Conservation (phyloP, 495 filamentous ascomycete species). For the Tuber microsphaerosporum region DNA sequence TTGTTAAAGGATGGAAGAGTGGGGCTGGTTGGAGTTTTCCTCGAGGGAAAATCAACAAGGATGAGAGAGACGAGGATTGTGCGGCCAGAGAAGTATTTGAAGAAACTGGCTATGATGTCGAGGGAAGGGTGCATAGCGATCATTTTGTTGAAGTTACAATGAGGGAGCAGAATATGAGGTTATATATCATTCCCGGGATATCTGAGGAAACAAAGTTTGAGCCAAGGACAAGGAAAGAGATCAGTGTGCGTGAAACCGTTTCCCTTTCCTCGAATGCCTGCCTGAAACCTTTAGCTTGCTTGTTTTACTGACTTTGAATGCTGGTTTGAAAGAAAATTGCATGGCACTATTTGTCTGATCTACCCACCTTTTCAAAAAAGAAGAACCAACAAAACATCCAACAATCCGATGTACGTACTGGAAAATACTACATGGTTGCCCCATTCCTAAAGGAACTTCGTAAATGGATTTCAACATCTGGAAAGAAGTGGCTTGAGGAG, state of each 20-base stretch:
- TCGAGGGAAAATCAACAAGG: slow-evolving; percentile 92
- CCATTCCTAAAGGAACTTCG: slow-evolving; percentile 80
- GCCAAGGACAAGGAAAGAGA: slow-evolving; percentile 88
- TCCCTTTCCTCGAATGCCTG: neutral
- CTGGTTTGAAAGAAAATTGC: slow-evolving; percentile 56
- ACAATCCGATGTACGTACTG: slow-evolving; percentile 52
- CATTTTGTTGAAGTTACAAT: slow-evolving; percentile 75
- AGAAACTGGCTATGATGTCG: slow-evolving; percentile 86
- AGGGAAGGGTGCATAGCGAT: slow-evolving; percentile 62
- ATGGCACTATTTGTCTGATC: slow-evolving; percentile 82
- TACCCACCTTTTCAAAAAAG: slow-evolving; percentile 71
- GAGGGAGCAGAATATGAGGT: slow-evolving; percentile 81
- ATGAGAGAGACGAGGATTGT: slow-evolving; percentile 85
- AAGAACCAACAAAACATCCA: slow-evolving; percentile 53
- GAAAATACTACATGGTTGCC: slow-evolving; percentile 96
- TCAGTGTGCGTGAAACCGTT: slow-evolving; percentile 52
- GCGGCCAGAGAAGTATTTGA: slow-evolving; percentile 90
- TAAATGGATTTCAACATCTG: slow-evolving; percentile 79
- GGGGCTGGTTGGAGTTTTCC: slow-evolving; percentile 94
- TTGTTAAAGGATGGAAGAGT: slow-evolving; percentile 98
- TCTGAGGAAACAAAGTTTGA: slow-evolving; percentile 79
- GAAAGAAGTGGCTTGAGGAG: slow-evolving; percentile 57
- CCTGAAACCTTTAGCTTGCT: slow-evolving; percentile 9
- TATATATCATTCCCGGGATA: slow-evolving; percentile 84
- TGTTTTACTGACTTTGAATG: slow-evolving; percentile 4